Base-by-base conservation (phyloP, 2,329 filamentous ascomycete genomes). In the Ophiocordyceps polyrhachis-furcata region DNA sequence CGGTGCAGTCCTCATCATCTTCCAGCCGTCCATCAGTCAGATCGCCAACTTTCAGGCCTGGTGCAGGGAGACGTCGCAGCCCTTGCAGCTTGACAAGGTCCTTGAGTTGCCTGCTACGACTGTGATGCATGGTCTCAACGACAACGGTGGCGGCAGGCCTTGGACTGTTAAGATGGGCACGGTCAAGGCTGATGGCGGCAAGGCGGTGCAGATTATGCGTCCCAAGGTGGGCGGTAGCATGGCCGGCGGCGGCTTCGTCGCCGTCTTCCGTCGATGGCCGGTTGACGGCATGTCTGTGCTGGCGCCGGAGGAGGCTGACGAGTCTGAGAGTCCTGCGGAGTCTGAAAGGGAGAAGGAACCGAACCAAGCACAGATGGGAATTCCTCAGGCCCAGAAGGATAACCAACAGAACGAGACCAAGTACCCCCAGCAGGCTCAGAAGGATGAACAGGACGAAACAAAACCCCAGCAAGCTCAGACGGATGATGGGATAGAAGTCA, bases 21-120 rank as follows among this genome's bases (percentile, higher is more conserved):
- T 87, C 62, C 78, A 76, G 50, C 84, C 84, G 0, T 84, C 77
- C 52, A 76, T 91, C 47, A 87, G 83, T 11, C 84, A 89, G 58
- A 81, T 89, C 45, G 76, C 71, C 38, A 70, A 77, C 5, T 82
- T 79, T 47, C 54, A 59, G 37, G 47, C 54, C 19, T 64, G 62
- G 62, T 45, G 77, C 29, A 70, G 69, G 46, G 61, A 69, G 25
- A 62, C 73, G 13, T 61, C 59, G 2, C 62, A 84, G 44, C 74
- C 74, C 15, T 45, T 72, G 20, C 58, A 68, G 23, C 59, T 78
- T 9, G 76, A 81, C 37, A 69, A 66, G 41, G 73, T 77, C 0
- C 54, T 81, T 15, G 79, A 83, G 57, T 61, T 81, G 49, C 66
- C 67, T 7, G 54, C 58, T 9, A 57, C 61, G 4, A 65, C 62